phyloP scores from a whole-genome alignment of 129 eudicot genomes.

The Lactuca saligna region DNA sequence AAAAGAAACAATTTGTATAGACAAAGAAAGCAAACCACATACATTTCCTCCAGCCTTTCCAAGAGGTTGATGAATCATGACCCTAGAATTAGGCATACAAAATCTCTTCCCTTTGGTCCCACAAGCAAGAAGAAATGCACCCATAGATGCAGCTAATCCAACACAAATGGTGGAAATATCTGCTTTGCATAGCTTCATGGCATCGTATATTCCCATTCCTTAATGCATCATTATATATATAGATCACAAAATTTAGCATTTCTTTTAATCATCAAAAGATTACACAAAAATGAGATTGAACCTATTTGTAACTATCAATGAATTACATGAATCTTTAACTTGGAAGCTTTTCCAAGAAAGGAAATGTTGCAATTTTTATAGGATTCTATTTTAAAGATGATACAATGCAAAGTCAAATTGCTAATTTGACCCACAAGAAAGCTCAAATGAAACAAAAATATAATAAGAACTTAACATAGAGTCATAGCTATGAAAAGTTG shows the following conservation, averaged over 20 bases:
- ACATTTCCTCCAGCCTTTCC: slow-evolving; percentile 76
- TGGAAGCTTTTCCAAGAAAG: neutral
- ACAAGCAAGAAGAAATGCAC: slow-evolving; percentile 91
- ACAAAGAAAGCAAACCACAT: slow-evolving; percentile 24
- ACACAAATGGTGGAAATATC: slow-evolving; percentile 87
- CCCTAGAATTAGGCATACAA: slow-evolving; percentile 96
- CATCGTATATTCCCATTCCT: slow-evolving; percentile 98
- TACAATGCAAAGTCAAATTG: neutral
- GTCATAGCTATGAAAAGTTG: neutral
- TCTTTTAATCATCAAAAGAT: neutral
- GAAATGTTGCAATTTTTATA: neutral
- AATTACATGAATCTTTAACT: neutral
- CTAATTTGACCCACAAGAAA: neutral
- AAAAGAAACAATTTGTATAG: neutral
- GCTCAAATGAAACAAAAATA: neutral
- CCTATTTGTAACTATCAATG: neutral
- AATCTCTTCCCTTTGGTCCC: slow-evolving; percentile 90
- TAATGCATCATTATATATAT: slow-evolving; percentile 31
- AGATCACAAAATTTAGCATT: neutral
- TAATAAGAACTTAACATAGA: neutral
- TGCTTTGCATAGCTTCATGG: slow-evolving; percentile 93
- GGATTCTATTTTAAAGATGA: neutral
- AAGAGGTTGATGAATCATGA: slow-evolving; percentile 91
- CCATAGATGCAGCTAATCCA: slow-evolving; percentile 98
- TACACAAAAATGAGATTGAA: neutral